Evolutionary conservation across 2,329 filamentous ascomycete species (phyloP), one percentile per base, ranked within the genome.

Genomic region (Calonectria hawksworthii): DNA sequence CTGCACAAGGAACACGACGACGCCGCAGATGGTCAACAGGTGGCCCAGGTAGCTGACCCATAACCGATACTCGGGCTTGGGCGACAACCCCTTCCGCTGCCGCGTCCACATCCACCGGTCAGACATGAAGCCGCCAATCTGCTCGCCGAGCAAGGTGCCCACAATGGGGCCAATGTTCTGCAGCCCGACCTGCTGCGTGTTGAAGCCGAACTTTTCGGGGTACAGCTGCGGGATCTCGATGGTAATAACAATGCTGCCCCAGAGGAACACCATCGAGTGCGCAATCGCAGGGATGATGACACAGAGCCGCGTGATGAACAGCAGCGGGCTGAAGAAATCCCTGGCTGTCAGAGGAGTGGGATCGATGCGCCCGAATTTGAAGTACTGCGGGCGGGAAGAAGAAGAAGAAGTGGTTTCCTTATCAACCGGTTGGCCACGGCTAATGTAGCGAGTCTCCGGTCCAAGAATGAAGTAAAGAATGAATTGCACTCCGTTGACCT

Each of bases 211-310:
- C 74, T 89, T 89, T 41, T 86, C 82, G 8, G 87, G 85, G 75
- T 92, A 90, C 1, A 93, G 85, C 72, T 92, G 90, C 0, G 91
- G 91, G 5, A 93, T 89, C 77, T 92, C 91, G 32, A 93, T 88
- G 0, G 90, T 90, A 69, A 88, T 74, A 71, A 78, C 77, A 16
- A 81, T 73, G 64, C 72, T 74, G 5, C 73, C 76, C 77, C 77
- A 92, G 5, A 89, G 83, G 81, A 93, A 93, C 13, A 91, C 84
- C 86, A 93, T 90, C 4, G 89, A 82, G 79, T 93, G 92, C 3
- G 89, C 86, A 18, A 85, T 80, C 0, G 90, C 85, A 0, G 90
- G 89, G 10, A 79, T 63, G 4, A 73, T 59, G 4, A 78, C 75
- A 23, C 69, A 70, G n/a, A 50, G 61, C 10, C 64, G 56, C 0